These are phyloP conservation scores for Gonium pectorale DNA, from an alignment of 139 green algal species.

Conservation along the genomic window DNA sequence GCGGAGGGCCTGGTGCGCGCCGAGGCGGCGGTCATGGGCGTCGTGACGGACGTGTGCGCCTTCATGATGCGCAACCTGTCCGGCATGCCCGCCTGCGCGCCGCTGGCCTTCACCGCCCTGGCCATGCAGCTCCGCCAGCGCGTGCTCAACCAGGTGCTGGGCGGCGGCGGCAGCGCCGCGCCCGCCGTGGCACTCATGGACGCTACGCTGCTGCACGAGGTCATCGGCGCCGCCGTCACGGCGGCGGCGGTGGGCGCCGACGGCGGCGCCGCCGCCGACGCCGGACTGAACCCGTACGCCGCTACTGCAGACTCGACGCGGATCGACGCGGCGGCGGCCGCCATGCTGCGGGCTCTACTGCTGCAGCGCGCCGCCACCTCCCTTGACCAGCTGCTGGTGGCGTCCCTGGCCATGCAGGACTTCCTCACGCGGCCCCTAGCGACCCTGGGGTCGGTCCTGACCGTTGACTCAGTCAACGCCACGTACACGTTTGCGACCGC, in stretches of 20 bases:
- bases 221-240: neutral
- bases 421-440: neutral
- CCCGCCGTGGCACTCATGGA: neutral
- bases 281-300: neutral
- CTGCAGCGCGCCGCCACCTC: neutral
- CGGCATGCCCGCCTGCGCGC: neutral
- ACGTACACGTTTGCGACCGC: neutral
- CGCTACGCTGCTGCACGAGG: neutral
- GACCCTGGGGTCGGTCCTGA: neutral
- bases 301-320: neutral
- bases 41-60: neutral
- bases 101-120: neutral
- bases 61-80: neutral
- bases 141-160: neutral
- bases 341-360: neutral
- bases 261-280: neutral
- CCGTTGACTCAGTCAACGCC: neutral
- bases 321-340: neutral
- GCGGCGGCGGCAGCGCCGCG: neutral
- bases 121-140: neutral
- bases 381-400: neutral
- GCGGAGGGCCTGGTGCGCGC: neutral
- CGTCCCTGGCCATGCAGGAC: conserved; percentile 1
- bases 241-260: neutral
- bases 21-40: conserved; percentile 25